Evolutionary conservation across 495 filamentous ascomycete genomes (phyloP), one percentile per base, ranked within the genome.

Genomic region (Achaetomiella virescens): DNA sequence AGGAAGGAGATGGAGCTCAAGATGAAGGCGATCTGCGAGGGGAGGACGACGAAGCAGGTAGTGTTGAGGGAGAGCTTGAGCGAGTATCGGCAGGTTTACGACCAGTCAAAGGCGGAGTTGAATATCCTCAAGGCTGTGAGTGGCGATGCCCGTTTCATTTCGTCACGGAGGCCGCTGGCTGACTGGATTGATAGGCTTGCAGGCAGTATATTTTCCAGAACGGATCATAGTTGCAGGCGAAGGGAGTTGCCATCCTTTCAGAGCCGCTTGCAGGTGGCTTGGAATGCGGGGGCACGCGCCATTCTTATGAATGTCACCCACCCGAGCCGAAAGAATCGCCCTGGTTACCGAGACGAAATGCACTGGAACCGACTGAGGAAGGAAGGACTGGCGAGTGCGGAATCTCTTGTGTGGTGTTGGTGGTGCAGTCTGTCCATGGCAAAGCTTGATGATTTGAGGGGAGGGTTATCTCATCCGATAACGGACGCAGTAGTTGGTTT

Each of bases 1-100:
- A 82, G 93, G 24, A 97, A 98, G 70, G 92, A 98, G 75, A 96
- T 95, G 90, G 93, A 98, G 70, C 69, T 86, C 54, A 85, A 88
- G 60, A 95, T 98, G 91, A 89, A 89, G 64, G 88, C 88, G 52
- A 95, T 98, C 46, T 97, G 93, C 70, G 89, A 89, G 50, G 95
- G 95, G n/a, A 80, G 78, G 17, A 84, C 83, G 53, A 84, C 84
- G 12, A 84, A 83, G 40, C 79, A 80, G 35, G 81, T 82, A 22
- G 85, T 97, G 21, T 81, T 97, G 25, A 76, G 83, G 44, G 82
- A 92, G 67, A 95, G 84, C 62, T 68, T 98, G 38, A 81, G 84
- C 49, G 86, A 88, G 77, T 98, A 97, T 66, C 80, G 86, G 43
- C 83, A 86, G 18, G 88, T 95, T 14, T 97, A 90, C 65, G 75